Evolutionary conservation across 2,329 filamentous ascomycete species (phyloP).

Genomic region (Sporothrix pallida): DNA sequence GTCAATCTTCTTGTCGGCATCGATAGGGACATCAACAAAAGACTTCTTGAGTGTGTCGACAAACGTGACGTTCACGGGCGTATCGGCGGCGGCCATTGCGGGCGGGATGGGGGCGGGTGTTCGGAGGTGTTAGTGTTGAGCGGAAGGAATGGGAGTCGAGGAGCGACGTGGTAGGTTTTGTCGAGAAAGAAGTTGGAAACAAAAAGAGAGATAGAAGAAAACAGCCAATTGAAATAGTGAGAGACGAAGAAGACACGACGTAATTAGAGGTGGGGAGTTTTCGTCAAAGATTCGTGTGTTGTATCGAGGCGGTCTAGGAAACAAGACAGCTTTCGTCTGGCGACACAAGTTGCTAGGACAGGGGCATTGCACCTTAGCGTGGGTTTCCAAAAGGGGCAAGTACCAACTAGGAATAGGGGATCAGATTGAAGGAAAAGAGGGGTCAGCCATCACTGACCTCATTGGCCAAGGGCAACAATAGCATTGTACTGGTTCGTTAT

Average conservation of each 20-base stretch:
- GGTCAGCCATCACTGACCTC: background rate
- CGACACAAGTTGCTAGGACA: background rate
- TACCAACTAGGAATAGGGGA: background rate
- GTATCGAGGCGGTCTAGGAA: slow-evolving; percentile 10
- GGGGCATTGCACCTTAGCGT: background rate
- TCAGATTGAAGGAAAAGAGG: background rate
- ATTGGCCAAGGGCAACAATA: background rate
- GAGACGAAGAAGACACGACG: background rate
- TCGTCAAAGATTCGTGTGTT: background rate
- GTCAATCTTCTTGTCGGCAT: slow-evolving; percentile 75
- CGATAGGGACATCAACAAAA: slow-evolving; percentile 81
- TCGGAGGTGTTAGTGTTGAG: too few species aligned
- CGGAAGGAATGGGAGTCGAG: too few species aligned
- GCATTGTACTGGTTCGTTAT: background rate
- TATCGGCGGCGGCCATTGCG: slow-evolving; percentile 57
- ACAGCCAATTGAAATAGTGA: background rate
- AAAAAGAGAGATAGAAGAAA: too few species aligned
- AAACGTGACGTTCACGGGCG: slow-evolving; percentile 75
- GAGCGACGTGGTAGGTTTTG: too few species aligned
- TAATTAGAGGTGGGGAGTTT: background rate
- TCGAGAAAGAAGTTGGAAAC: too few species aligned
- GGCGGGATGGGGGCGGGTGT: too few species aligned
- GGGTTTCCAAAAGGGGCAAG: background rate
- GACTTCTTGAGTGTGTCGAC: slow-evolving; percentile 84
- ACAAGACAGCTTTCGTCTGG: slow-evolving; percentile 13